Evolutionary conservation across 202 grass and related monocot species (phyloP).

Genomic region (Zizania palustris): DNA sequence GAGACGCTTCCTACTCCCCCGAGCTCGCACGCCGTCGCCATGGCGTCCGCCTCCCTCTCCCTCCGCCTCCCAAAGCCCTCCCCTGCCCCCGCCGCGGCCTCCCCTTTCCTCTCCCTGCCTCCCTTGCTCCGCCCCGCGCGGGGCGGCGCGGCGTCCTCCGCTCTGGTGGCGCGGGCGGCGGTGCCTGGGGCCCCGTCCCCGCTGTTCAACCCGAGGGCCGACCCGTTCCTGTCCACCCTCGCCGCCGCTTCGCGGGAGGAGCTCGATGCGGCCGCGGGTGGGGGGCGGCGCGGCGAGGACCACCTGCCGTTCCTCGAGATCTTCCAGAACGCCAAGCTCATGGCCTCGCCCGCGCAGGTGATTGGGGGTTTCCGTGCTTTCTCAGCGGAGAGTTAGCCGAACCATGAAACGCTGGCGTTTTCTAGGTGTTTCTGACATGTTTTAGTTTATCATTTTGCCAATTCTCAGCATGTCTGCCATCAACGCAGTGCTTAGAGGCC

Average conservation of each 20-base stretch:
- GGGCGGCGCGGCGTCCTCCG: conserved; percentile 32
- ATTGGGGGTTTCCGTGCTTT: not conserved
- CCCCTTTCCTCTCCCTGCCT: not conserved
- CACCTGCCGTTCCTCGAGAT: conserved; percentile 77
- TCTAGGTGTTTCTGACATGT: not conserved
- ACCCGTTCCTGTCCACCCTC: conserved; percentile 69
- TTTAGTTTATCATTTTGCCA: conserved; percentile 2
- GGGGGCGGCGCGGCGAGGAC: conserved; percentile 47
- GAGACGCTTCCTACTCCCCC: conserved; percentile 11
- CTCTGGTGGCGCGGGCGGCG: conserved; percentile 40
- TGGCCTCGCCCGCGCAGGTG: conserved; percentile 78
- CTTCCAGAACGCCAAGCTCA: conserved; percentile 81
- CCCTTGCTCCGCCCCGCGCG: conserved; percentile 30
- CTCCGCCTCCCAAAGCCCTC: conserved; percentile 34
- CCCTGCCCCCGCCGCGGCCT: not conserved
- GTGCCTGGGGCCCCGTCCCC: conserved; percentile 41
- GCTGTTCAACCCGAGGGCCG: conserved; percentile 59
- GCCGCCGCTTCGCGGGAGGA: conserved; percentile 47
- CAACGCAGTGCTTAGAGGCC: not conserved
- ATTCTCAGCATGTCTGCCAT: not conserved
- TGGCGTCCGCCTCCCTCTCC: conserved; percentile 39
- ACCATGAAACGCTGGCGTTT: not conserved
- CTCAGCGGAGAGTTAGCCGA: not conserved
- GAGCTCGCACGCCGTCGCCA: conserved; percentile 33
- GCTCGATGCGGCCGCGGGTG: conserved; percentile 39